Percentiles rank a stretch among this genome's conserved stretches.
These are phyloP conservation scores for Candida nonsorbophila DNA, from an alignment of 805 yeast genomes.

Conservation along the genomic window DNA sequence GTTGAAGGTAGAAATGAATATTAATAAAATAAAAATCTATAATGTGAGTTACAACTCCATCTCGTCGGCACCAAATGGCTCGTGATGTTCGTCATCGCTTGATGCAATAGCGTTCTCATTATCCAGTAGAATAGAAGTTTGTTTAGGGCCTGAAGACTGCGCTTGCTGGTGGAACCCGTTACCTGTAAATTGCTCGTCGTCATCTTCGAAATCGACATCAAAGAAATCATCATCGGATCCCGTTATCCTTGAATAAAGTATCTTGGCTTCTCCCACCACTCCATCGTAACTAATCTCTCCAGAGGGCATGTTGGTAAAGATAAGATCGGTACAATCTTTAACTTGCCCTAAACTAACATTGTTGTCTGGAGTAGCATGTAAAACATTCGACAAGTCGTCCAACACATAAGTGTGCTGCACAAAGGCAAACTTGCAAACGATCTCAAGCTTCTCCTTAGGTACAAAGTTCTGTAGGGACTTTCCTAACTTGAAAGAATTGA, in stretches of 20 bases:
- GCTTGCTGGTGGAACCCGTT: conserved; percentile 11
- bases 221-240: conserved; percentile 96
- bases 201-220: conserved; percentile 95
- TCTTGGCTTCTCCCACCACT: conserved; percentile 72
- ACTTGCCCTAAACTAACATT: conserved; percentile 18
- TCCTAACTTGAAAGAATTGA: conserved; percentile 81
- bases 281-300: conserved; percentile 91
- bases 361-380: conserved; percentile 22
- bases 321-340: conserved; percentile 38
- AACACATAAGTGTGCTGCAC: conserved; percentile 31
- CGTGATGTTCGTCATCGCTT: conserved; percentile 32
- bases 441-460: conserved; percentile 61
- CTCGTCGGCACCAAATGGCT: conserved; percentile 40
- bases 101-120: conserved; percentile 31
- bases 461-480: conserved; percentile 79
- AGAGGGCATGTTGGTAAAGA: conserved; percentile 61
- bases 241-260: conserved; percentile 70
- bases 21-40: conserved; percentile 1
- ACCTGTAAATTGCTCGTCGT: conserved; percentile 49
- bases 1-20: not conserved
- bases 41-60: conserved; percentile 29
- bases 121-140: conserved; percentile 3
- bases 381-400: conserved; percentile 34
- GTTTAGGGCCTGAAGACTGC: conserved; percentile 1
- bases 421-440: conserved; percentile 37